Base-by-base conservation (phyloP, 129 eudicot species). In the Gnaphalium uliginosum region DNA sequence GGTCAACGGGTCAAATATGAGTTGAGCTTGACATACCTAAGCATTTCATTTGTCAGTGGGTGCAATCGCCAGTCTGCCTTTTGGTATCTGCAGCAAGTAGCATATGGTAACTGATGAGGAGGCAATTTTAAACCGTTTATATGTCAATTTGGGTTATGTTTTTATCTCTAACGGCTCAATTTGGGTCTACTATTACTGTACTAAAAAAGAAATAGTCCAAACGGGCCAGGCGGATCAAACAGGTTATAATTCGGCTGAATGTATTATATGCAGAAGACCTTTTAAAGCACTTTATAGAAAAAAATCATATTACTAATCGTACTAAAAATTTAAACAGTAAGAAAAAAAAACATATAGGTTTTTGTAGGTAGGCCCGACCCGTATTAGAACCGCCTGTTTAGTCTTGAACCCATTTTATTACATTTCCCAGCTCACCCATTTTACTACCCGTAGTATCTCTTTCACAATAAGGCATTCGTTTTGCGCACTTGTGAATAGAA, bases 41-140 rank as follows among this genome's bases (percentile, higher is more conserved):
- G 35, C 97, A 92, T 92, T 71, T 85, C 96, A 39, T 43, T 53
- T 15, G 97, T 90, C 48, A 92, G 86, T 50, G 97, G 97, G 17
- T 96, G 88, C 22, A 92, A 60, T 81, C 97, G 85, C 97, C 97
- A 92, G 72, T 92, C 97, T 50, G 97, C 97, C 83, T 82, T 92
- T 73, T 92, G 97, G 79, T 92, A 92, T 73, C 97, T 91, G 88
- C 78, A 85, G 64, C 18, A 69, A 25, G 26, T 48, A 46, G 17
- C 35, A 64, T 17, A 13, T 13, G 4, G n/a, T 64, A 64, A 30
- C 4, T 27, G 18, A 17, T 33, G 39, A 33, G 5, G 39, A 1
- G 39, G 5, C 39, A 33, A 33, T 1, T 33, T 64, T 27, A 14
- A 18, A 30, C 19, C 56, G 5, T 11, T 50, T 50, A 50, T 50